Base-by-base conservation (phyloP, 2,329 filamentous ascomycete genomes). In the Penicillium sp. region DNA sequence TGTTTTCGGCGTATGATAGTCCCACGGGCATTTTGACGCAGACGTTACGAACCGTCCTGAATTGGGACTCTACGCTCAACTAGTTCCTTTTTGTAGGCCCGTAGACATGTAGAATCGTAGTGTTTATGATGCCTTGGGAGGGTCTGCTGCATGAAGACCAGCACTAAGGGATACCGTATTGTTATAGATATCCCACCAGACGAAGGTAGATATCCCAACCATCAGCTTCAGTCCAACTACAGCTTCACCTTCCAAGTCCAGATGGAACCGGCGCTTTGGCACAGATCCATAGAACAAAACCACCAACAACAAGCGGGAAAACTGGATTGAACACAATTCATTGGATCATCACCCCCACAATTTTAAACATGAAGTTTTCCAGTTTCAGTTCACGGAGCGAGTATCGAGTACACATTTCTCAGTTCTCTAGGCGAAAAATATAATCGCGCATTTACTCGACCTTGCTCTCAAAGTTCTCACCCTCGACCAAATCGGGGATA, bases 391-490 rank as follows among this genome's bases (percentile, higher is more conserved):
- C 35, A 37, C 35, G 35, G 35, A 37, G 35, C 35, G 13, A 37
- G 8, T 37, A 7, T 8, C 35, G 35, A 37, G 13, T 15, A 37
- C n/a, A n/a, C n/a, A n/a, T n/a, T n/a, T n/a, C n/a, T n/a, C n/a
- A n/a, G n/a, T n/a, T n/a, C n/a, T n/a, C n/a, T n/a, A n/a, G n/a
- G n/a, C n/a, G n/a, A n/a, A n/a, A n/a, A n/a, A n/a, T n/a, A n/a
- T n/a, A n/a, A n/a, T n/a, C n/a, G n/a, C n/a, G n/a, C n/a, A n/a
- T n/a, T 84, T 95, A 97, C 86, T 97, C 93, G 80, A 95, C 92
- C 84, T 97, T 97, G 83, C 88, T 91, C 87, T 99, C 95, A 77
- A 99, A 99, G 88, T 92, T 97, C 87, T 97, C 92, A 76, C 95
- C 95, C 78, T 93, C 92, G 66, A 99, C 94, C 71, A 99, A 86